Evolutionary conservation across 495 filamentous ascomycete genomes (phyloP).

Genomic region (Podospora pseudocomata): DNA sequence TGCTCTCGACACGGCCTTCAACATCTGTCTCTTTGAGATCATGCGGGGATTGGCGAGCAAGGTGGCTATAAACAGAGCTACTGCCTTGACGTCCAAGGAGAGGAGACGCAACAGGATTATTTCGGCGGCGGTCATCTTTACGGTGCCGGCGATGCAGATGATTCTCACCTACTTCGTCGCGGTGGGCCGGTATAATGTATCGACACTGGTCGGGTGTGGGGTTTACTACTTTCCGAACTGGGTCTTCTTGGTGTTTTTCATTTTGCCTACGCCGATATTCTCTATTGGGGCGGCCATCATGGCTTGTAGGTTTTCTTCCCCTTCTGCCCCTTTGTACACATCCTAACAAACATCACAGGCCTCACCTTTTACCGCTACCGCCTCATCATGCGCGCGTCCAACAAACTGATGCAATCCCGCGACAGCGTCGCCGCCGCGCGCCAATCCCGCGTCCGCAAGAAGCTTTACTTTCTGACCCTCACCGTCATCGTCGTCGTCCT

Average conservation of each 20-base stretch:
- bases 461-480: conserved; percentile 73
- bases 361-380: conserved; percentile 65
- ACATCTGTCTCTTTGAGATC: conserved; percentile 66
- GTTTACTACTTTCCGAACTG: conserved; percentile 63
- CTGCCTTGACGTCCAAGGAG: conserved; percentile 48
- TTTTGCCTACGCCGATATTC: conserved; percentile 64
- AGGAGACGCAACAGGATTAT: conserved; percentile 50
- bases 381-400: conserved; percentile 61
- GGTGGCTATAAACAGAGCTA: conserved; percentile 56
- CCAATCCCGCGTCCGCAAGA: conserved; percentile 60
- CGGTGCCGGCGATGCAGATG: conserved; percentile 62
- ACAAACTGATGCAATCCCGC: conserved; percentile 52
- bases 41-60: conserved; percentile 75
- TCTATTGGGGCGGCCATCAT: conserved; percentile 61
- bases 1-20: conserved; percentile 54
- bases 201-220: conserved; percentile 69
- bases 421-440: conserved; percentile 42
- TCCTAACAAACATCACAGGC: conserved; percentile 37
- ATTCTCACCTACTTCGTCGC: conserved; percentile 67
- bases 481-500: conserved; percentile 62
- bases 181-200: conserved; percentile 66
- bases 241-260: conserved; percentile 62
- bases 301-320: conserved; percentile 57
- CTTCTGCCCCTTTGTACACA: conserved; percentile 10
- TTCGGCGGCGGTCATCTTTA: conserved; percentile 67